These are phyloP conservation scores for Avena insularis DNA, from an alignment of 176 grass and related monocot genomes.

Conservation along the genomic window DNA sequence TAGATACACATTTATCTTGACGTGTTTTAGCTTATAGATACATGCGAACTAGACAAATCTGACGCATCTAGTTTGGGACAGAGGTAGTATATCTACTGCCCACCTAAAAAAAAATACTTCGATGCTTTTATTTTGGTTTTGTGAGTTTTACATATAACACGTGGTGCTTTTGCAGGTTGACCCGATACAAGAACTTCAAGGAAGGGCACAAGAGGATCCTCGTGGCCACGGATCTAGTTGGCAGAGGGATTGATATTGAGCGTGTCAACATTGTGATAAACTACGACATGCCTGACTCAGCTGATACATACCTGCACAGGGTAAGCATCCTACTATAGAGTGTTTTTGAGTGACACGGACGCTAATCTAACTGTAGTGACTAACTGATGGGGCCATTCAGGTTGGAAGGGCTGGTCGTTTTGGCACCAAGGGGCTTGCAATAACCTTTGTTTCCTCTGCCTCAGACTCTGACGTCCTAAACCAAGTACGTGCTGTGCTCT, in stretches of 20 bases:
- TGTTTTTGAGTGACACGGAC: background rate
- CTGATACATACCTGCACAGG: conserved; percentile 97
- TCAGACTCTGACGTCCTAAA: conserved; percentile 96
- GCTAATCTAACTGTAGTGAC: background rate
- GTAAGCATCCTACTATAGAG: conserved; percentile 23
- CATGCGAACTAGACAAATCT: too few relatives aligned
- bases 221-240: conserved; percentile 94
- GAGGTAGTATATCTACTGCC: too few relatives aligned
- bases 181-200: conserved; percentile 95
- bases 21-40: too few relatives aligned
- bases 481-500: conserved; percentile 48
- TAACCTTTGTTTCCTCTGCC: conserved; percentile 95
- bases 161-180: conserved; percentile 58
- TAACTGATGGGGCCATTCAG: conserved; percentile 38
- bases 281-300: conserved; percentile 98
- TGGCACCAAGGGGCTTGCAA: conserved; percentile 97
- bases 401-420: conserved; percentile 93
- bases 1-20: too few relatives aligned
- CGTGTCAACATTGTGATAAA: conserved; percentile 99
- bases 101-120: background rate
- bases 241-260: conserved; percentile 98
- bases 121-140: background rate
- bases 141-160: background rate
- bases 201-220: conserved; percentile 99
- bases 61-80: too few relatives aligned